Evolutionary conservation across 768 basidiomycete genomes (phyloP), one percentile per base, ranked within the genome.

Genomic region (Dacryopinax primogenitus): DNA sequence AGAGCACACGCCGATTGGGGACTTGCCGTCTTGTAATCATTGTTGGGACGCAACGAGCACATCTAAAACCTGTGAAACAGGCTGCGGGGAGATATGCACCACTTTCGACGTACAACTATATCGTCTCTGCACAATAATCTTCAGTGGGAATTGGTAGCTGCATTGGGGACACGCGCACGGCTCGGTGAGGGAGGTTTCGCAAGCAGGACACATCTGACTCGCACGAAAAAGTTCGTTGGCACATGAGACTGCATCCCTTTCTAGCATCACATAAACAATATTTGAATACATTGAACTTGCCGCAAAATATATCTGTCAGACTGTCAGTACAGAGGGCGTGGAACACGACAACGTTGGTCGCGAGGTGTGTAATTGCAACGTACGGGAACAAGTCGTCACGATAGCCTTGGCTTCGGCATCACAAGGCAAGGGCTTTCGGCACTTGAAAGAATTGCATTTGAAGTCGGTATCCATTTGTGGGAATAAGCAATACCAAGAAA

Each of bases 1-100:
- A 18, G 23, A 23, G 41, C 23, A 44, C 41, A 32, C 26, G 51
- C 37, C 37, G 13, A 58, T 7, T 7, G 16, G 26, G 33, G 37
- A 66, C 78, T 71, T 72, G 87, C 90, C 62, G 90, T 92, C 77
- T 92, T 92, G 76, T 92, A 92, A 74, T 92, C 90, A 72, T 92
- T 92, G 2, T 89, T 85, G 0, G 90, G 90, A 70, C 88, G 86
- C 18, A 92, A 75, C 1, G 88, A 89, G 76, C 86, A 89, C 30
- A 90, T 84, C 87, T 90, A 68, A 16, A 32, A 16, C 65, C 37
- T 21, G 62, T n/a, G 13, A n/a, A 47, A 15, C 28, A 41, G 41
- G 1, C 12, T 28, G 23, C n/a, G 18, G 16, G 45, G 11, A 64
- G 7, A 21, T 23, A 34, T 44, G 11, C 37, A 7, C n/a, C 9